A percentile compares a stretch with the other conserved stretches of the same genome.
These are phyloP conservation scores for Colletotrichum karsti DNA, from an alignment of 2,329 filamentous ascomycete species.

Conservation along the genomic window DNA sequence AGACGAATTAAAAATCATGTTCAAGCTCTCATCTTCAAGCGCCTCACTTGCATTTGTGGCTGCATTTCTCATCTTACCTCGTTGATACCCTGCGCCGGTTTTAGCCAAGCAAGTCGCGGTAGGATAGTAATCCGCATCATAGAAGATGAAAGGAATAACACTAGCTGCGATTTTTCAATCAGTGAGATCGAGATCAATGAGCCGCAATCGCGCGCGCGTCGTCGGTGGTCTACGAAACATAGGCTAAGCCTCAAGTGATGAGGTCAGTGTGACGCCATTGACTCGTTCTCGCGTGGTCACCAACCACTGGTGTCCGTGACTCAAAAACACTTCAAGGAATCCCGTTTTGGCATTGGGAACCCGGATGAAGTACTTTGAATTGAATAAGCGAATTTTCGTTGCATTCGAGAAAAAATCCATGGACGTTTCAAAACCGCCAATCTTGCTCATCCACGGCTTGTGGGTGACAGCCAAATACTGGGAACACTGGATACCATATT, in stretches of 20 bases:
- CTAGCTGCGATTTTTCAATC: not conserved
- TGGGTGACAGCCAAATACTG: conserved; percentile 35
- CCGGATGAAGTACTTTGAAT: not conserved
- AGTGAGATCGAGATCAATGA: not conserved
- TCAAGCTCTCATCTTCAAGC: no score
- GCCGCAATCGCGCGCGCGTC: not conserved
- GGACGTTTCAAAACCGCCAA: conserved; percentile 19
- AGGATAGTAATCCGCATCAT: not conserved
- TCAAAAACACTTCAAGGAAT: not conserved
- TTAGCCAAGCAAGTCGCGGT: not conserved
- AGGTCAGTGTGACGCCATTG: conserved; percentile 18
- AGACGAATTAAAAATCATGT: no score
- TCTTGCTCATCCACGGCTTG: conserved; percentile 34
- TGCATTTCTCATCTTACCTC: no score
- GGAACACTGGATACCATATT: conserved; percentile 33
- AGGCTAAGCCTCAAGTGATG: conserved; percentile 6
- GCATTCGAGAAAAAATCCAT: not conserved
- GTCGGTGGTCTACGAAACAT: not conserved
- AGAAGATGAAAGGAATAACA: not conserved
- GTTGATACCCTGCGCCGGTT: not conserved
- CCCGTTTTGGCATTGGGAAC: no score
- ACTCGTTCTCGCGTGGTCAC: not conserved
- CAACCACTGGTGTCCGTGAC: not conserved
- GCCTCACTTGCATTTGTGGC: no score
- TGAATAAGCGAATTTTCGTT: not conserved